Evolutionary conservation across 148 eudicot species (phyloP).

Genomic region (Simmondsia chinensis): DNA sequence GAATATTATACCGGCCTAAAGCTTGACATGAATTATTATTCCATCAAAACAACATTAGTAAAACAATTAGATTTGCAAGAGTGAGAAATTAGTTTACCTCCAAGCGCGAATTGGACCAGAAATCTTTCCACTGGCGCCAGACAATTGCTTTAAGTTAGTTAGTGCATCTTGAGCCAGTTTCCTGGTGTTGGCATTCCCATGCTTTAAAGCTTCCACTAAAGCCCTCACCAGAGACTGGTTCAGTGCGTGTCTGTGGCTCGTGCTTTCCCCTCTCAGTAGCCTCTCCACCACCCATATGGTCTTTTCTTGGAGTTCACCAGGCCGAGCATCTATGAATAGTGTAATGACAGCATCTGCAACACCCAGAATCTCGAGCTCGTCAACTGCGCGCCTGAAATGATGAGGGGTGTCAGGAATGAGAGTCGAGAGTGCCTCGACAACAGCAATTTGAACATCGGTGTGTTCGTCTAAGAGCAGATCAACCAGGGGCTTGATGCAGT

Average conservation of each 20-base stretch:
- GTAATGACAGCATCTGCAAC: conserved; percentile 32
- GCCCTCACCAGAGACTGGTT: conserved; percentile 50
- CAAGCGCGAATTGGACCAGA: conserved; percentile 25
- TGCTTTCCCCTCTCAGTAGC: conserved; percentile 36
- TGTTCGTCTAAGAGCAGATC: conserved; percentile 34
- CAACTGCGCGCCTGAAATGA: conserved; percentile 29
- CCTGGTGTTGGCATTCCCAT: conserved; percentile 40
- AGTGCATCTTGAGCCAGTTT: conserved; percentile 54
- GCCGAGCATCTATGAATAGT: conserved; percentile 38
- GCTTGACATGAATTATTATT: too few relatives aligned
- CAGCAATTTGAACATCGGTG: conserved; percentile 41
- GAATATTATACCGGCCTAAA: too few relatives aligned
- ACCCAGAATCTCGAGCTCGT: conserved; percentile 43
- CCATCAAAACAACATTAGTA: conserved; percentile 8
- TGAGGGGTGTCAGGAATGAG: conserved; percentile 21
- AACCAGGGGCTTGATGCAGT: conserved; percentile 44
- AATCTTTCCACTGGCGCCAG: conserved; percentile 48
- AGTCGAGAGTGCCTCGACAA: conserved; percentile 52
- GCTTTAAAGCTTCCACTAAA: conserved; percentile 53
- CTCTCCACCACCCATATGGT: conserved; percentile 47
- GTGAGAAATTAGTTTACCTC: conserved; percentile 13
- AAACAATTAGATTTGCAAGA: conserved; percentile 7
- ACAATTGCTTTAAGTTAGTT: conserved; percentile 48
- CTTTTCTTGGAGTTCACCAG: conserved; percentile 66
- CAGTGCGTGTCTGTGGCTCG: conserved; percentile 23